Percentiles rank a stretch among this genome's conserved stretches.
Evolutionary conservation across 495 filamentous ascomycete species (phyloP).

Genomic region (Aspergillus olivimuriae): DNA sequence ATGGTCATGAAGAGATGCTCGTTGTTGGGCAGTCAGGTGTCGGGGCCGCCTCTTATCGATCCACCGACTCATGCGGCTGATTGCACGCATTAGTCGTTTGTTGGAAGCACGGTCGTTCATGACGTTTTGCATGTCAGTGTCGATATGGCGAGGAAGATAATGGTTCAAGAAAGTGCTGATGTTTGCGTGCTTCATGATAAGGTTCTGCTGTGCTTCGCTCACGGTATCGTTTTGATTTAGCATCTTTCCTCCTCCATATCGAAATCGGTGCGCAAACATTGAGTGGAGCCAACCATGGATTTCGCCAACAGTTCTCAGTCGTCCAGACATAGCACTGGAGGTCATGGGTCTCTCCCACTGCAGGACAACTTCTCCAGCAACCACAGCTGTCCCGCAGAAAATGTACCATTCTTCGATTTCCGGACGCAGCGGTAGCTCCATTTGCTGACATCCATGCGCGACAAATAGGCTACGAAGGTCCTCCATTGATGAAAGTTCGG

Average conservation of each 20-base stretch:
- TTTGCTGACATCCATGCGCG: slow-evolving; percentile 18
- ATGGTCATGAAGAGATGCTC: slow-evolving; percentile 21
- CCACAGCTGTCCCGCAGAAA: slow-evolving; percentile 17
- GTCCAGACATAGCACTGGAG: slow-evolving; percentile 10
- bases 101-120: slow-evolving; percentile 24
- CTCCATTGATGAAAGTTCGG: slow-evolving; percentile 17
- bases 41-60: slow-evolving; percentile 28
- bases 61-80: slow-evolving; percentile 30
- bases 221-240: slow-evolving; percentile 18
- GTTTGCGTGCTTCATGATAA: slow-evolving; percentile 30
- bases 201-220: slow-evolving; percentile 32
- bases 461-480: slow-evolving; percentile 14
- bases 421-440: slow-evolving; percentile 14
- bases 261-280: not conserved
- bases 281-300: slow-evolving; percentile 9
- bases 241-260: slow-evolving; percentile 11
- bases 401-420: slow-evolving; percentile 18
- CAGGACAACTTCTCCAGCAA: slow-evolving; percentile 9
- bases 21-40: slow-evolving; percentile 20
- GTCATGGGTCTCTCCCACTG: slow-evolving; percentile 13
- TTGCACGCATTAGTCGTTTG: slow-evolving; percentile 20
- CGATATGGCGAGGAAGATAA: slow-evolving; percentile 28
- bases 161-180: slow-evolving; percentile 29
- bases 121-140: slow-evolving; percentile 26
- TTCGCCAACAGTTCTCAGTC: slow-evolving; percentile 18